Evolutionary conservation across 257 asterid species (phyloP).

Genomic region (Pogostemon cablin): DNA sequence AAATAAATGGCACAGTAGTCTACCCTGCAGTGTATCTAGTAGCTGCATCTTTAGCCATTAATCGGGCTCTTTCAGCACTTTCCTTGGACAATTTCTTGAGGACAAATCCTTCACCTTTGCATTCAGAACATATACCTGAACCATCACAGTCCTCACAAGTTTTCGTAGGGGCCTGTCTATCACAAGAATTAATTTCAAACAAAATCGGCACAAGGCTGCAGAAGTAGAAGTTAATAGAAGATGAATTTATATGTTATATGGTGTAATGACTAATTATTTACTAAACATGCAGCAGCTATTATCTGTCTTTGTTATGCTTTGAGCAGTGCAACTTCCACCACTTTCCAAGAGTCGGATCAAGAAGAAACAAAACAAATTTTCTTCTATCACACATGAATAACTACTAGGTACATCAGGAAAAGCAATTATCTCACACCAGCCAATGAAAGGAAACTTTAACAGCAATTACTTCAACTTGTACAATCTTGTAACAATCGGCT

Average conservation of each 20-base stretch:
- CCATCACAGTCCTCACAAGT: slow-evolving; percentile 76
- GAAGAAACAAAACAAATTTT: not conserved
- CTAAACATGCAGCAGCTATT: not conserved
- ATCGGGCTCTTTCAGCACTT: slow-evolving; percentile 74
- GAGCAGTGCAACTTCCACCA: not conserved
- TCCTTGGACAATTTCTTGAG: slow-evolving; percentile 68
- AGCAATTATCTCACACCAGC: not conserved
- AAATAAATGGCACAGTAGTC: slow-evolving; percentile 19
- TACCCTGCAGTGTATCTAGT: slow-evolving; percentile 97
- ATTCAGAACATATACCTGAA: slow-evolving; percentile 78
- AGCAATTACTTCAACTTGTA: not conserved
- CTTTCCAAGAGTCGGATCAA: not conserved
- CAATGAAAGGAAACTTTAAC: not conserved
- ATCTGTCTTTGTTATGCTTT: not conserved
- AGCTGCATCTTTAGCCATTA: slow-evolving; percentile 72
- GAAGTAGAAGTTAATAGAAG: not conserved
- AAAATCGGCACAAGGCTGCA: not conserved
- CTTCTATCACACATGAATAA: not conserved
- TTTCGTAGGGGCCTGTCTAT: slow-evolving; percentile 53
- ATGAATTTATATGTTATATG: not conserved
- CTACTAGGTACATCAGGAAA: not conserved
- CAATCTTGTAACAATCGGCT: not conserved
- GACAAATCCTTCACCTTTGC: slow-evolving; percentile 92
- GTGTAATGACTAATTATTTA: slow-evolving; percentile 19
- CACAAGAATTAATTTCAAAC: slow-evolving; percentile 27